Conservation (phyloP, 73 alveolate species). For the Symbiodinium natans region DNA sequence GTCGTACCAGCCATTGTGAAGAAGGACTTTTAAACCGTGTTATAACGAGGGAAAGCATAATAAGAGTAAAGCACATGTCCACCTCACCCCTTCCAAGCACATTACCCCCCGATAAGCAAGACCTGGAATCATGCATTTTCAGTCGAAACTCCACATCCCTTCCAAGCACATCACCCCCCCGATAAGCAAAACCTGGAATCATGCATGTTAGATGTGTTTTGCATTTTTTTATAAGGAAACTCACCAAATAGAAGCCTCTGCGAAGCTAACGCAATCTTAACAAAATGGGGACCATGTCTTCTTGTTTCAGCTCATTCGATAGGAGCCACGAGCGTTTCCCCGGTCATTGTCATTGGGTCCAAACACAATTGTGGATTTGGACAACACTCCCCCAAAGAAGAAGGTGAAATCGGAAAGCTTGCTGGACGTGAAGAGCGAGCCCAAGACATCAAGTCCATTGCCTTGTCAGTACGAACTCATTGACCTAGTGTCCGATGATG, state of each 20-base stretch:
- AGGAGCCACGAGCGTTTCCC: background rate
- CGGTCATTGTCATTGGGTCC: background rate
- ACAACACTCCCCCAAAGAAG: background rate
- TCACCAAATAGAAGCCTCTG: too few species aligned
- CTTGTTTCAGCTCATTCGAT: background rate
- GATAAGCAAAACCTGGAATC: too few species aligned
- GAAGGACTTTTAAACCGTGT: background rate
- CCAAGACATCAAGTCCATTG: background rate
- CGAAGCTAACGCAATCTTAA: too few species aligned
- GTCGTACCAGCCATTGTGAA: background rate
- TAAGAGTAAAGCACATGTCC: too few species aligned
- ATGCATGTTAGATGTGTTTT: too few species aligned
- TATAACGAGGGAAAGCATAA: background rate
- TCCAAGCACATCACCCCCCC: too few species aligned
- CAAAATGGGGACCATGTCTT: background rate
- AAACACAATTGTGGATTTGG: background rate
- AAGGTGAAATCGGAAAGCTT: background rate
- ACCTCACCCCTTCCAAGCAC: too few species aligned
- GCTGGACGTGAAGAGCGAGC: background rate
- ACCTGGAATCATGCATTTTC: too few species aligned
- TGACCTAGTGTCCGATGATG: slow-evolving; percentile 16
- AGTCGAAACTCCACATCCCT: too few species aligned
- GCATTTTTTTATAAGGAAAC: too few species aligned
- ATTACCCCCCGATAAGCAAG: too few species aligned
- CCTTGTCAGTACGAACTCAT: background rate